Percentiles rank a stretch among this genome's conserved stretches.
These are phyloP conservation scores for Apophysomyces trapeziformis DNA, from an alignment of 371 early-diverging fungal genomes.

Conservation along the genomic window DNA sequence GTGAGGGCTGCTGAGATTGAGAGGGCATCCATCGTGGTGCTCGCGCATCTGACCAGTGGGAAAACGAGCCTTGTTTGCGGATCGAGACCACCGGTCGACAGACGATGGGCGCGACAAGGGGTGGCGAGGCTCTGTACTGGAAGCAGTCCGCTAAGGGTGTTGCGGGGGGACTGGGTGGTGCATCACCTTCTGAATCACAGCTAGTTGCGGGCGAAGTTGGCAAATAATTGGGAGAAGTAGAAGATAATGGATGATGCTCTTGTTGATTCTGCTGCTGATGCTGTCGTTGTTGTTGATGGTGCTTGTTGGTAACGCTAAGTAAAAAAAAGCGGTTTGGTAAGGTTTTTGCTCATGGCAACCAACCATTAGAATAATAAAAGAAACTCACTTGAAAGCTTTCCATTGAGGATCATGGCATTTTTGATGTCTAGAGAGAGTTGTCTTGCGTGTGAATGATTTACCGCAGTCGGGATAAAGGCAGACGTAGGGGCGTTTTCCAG, in stretches of 20 bases:
- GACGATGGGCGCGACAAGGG: constrained; percentile 25
- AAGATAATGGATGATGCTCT: too few relatives aligned
- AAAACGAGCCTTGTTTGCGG: constrained; percentile 1
- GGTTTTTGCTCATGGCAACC: not conserved
- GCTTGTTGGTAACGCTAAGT: not conserved
- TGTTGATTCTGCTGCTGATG: too few relatives aligned
- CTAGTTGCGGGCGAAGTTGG: constrained; percentile 27
- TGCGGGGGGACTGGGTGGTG: constrained; percentile 31
- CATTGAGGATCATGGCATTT: constrained; percentile 52
- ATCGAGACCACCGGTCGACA: constrained; percentile 16
- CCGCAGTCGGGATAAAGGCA: constrained; percentile 56
- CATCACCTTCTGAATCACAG: constrained; percentile 39
- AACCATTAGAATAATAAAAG: not conserved
- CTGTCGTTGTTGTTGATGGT: not conserved
- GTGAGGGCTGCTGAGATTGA: not conserved
- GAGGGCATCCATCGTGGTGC: constrained; percentile 6
- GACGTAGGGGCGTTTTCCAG: constrained; percentile 55
- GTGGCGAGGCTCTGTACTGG: constrained; percentile 22
- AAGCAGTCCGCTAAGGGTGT: constrained; percentile 19
- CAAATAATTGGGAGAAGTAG: not conserved
- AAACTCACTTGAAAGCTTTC: constrained; percentile 21
- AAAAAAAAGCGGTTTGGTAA: not conserved
- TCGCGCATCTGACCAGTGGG: not conserved
- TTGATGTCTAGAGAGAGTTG: constrained; percentile 71
- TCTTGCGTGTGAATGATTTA: constrained; percentile 70